A percentile compares a stretch with the other conserved stretches of the same genome.
These are phyloP conservation scores for Draba incana DNA, from an alignment of 345 rosid genomes.

Conservation along the genomic window DNA sequence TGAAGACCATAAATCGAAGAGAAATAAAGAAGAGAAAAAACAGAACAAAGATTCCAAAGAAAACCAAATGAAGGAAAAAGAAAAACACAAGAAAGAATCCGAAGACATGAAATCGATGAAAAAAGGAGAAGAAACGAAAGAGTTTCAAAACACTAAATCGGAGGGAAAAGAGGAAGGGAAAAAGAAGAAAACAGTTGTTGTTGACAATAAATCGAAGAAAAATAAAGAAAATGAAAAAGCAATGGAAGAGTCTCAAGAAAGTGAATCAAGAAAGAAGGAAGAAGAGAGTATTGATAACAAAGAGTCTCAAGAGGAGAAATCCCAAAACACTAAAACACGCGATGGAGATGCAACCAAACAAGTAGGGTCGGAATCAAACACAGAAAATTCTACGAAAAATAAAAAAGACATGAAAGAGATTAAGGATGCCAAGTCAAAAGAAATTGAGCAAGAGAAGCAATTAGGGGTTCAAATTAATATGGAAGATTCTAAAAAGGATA, in stretches of 20 bases:
- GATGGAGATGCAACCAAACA: constrained; percentile 2
- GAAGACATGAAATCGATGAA: not conserved
- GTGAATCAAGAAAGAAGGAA: not conserved
- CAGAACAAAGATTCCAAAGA: not conserved
- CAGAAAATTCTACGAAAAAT: not conserved
- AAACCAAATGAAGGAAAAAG: not conserved
- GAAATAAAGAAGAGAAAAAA: not conserved
- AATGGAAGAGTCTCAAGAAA: not conserved
- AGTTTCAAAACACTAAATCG: not conserved
- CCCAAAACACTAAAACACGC: not conserved
- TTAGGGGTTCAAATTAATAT: not conserved
- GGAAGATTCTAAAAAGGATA: not conserved
- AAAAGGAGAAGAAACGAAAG: not conserved
- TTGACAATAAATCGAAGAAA: not conserved
- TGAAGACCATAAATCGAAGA: not conserved
- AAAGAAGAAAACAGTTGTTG: not conserved
- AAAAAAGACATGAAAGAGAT: not conserved
- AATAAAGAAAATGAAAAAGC: not conserved
- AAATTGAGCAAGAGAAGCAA: constrained; percentile 2
- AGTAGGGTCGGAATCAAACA: constrained; percentile 5
- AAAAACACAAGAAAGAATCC: not conserved
- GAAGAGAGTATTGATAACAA: not conserved
- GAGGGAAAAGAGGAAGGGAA: constrained; percentile 1
- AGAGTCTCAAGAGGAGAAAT: not conserved
- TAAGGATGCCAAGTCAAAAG: not conserved